These are phyloP conservation scores for Rhynchosporium agropyri DNA, from an alignment of 2,329 filamentous ascomycete species.

Conservation along the genomic window DNA sequence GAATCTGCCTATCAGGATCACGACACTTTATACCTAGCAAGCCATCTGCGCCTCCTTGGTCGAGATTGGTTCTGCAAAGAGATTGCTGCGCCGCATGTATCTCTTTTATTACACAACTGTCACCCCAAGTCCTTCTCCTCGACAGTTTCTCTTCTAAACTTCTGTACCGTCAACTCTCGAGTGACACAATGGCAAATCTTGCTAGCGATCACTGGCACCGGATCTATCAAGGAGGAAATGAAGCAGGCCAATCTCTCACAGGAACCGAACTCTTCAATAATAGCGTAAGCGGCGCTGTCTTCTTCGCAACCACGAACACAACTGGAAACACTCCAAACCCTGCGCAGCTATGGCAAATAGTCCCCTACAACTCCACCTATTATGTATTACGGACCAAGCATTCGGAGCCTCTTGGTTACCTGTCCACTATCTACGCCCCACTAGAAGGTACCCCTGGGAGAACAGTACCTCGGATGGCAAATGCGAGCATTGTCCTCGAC, in stretches of 20 bases:
- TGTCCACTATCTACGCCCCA: not conserved
- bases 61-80: not conserved
- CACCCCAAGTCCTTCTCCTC: not conserved
- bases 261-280: slow-evolving; percentile 16
- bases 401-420: slow-evolving; percentile 19
- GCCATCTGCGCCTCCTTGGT: slow-evolving; percentile 1
- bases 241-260: slow-evolving; percentile 10
- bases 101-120: not conserved
- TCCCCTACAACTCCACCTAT: slow-evolving; percentile 22
- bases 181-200: slow-evolving; percentile 13
- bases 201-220: slow-evolving; percentile 14
- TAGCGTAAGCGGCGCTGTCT: slow-evolving; percentile 16
- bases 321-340: slow-evolving; percentile 4
- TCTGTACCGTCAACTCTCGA: not conserved
- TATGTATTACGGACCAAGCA: slow-evolving; percentile 26
- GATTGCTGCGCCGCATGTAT: slow-evolving; percentile 10
- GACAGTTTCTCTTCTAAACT: too few species aligned
- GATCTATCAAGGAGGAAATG: slow-evolving; percentile 4
- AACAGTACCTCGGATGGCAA: slow-evolving; percentile 24
- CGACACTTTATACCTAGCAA: not conserved
- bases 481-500: slow-evolving; percentile 19
- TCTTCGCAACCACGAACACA: slow-evolving; percentile 23
- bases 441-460: slow-evolving; percentile 22
- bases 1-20: not conserved
- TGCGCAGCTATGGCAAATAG: slow-evolving; percentile 29